Evolutionary conservation across 2,329 filamentous ascomycete genomes (phyloP).

Genomic region (Periconia sp.): DNA sequence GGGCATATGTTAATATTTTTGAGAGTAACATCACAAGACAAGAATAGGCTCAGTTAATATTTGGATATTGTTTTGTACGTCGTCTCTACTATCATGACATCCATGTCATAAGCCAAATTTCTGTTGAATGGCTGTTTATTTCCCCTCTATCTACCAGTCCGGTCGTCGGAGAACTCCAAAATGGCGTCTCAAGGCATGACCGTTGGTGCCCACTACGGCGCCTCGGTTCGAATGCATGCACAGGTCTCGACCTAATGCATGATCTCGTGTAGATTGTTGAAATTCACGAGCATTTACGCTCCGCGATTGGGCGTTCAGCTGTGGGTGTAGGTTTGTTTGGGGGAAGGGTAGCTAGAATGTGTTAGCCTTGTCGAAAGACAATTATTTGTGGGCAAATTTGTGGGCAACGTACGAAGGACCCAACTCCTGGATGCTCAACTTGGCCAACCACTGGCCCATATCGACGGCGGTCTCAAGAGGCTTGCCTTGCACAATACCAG

Average conservation of each 20-base stretch:
- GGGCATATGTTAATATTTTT: too few species aligned
- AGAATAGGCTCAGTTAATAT: neutral
- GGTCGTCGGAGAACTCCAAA: too few species aligned
- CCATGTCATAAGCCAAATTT: neutral
- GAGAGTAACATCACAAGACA: neutral
- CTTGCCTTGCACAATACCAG: slow-evolving; percentile 85
- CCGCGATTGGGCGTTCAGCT: slow-evolving; percentile 32
- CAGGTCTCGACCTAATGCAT: neutral
- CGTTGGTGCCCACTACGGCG: neutral
- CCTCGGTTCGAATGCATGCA: neutral
- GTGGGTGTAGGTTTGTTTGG: slow-evolving; percentile 44
- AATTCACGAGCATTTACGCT: slow-evolving; percentile 43
- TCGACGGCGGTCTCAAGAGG: slow-evolving; percentile 76
- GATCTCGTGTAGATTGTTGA: slow-evolving; percentile 44
- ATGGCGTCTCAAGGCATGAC: slow-evolving; percentile 1
- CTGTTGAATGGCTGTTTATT: slow-evolving; percentile 17
- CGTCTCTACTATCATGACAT: neutral
- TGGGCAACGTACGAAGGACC: slow-evolving; percentile 74
- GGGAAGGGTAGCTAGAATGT: slow-evolving; percentile 30
- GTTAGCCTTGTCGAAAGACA: slow-evolving; percentile 3
- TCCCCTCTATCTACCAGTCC: neutral
- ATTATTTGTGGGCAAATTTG: neutral
- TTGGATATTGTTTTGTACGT: neutral
- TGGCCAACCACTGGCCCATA: slow-evolving; percentile 95
- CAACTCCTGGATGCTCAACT: slow-evolving; percentile 90